These are phyloP conservation scores for Fagus sylvatica DNA, from an alignment of 306 rosid species.

Conservation along the genomic window DNA sequence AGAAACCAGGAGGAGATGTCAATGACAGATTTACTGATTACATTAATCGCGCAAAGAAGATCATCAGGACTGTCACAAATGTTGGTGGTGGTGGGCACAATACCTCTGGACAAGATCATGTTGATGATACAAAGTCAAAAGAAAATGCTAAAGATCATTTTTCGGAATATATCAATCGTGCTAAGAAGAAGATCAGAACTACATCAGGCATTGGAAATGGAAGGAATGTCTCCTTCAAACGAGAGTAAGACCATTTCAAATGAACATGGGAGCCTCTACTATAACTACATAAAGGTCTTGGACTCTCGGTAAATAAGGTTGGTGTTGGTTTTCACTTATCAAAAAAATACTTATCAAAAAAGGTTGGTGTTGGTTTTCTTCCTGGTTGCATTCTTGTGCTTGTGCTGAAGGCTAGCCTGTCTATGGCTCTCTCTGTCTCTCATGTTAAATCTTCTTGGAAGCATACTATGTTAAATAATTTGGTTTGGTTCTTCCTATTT, in stretches of 20 bases:
- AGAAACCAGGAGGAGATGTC: conserved; percentile 16
- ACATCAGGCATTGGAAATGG: conserved; percentile 27
- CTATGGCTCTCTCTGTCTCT: neutral
- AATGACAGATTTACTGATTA: conserved; percentile 43
- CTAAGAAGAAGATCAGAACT: conserved; percentile 45
- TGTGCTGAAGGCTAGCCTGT: neutral
- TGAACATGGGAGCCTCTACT: neutral
- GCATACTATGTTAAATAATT: neutral
- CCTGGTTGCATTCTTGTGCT: too few relatives aligned
- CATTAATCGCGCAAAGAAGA: conserved; percentile 36
- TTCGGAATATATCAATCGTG: conserved; percentile 43
- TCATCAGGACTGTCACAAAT: conserved; percentile 36
- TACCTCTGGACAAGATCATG: conserved; percentile 21
- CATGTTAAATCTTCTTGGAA: neutral
- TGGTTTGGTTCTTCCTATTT: neutral
- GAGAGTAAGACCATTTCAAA: conserved; percentile 21
- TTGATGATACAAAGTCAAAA: conserved; percentile 19
- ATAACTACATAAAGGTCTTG: neutral
- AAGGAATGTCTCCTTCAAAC: conserved; percentile 34
- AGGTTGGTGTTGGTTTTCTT: conserved; percentile 11
- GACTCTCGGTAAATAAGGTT: neutral
- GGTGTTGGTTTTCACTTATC: conserved; percentile 15
- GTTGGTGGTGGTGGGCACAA: conserved; percentile 33
- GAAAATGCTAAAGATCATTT: conserved; percentile 38
- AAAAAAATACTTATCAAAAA: too few relatives aligned